These are phyloP conservation scores for Botryotinia calthae DNA, from an alignment of 2,329 filamentous ascomycete species.

Conservation along the genomic window DNA sequence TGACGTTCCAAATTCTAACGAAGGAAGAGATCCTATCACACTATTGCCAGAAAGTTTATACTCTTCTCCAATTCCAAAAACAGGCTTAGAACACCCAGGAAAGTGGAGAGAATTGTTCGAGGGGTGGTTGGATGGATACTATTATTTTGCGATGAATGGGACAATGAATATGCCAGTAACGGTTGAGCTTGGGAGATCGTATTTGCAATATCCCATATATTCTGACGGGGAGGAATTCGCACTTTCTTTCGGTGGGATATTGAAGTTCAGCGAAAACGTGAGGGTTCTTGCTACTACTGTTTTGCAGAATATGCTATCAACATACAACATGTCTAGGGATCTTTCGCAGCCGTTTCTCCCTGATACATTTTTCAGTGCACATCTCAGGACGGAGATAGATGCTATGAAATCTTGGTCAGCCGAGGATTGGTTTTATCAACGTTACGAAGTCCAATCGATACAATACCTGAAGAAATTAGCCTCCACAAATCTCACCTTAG, in stretches of 20 bases:
- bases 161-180: slow-evolving; percentile 21
- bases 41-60: slow-evolving; percentile 8
- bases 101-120: neutral
- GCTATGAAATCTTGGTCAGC: slow-evolving; percentile 27
- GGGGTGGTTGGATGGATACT: neutral
- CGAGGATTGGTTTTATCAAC: slow-evolving; percentile 24
- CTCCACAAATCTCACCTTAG: slow-evolving; percentile 33
- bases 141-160: neutral
- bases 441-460: slow-evolving; percentile 38
- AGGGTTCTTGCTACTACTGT: slow-evolving; percentile 30
- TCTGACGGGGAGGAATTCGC: slow-evolving; percentile 28
- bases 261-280: slow-evolving; percentile 30
- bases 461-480: slow-evolving; percentile 40
- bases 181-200: slow-evolving; percentile 28
- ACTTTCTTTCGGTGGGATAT: slow-evolving; percentile 29
- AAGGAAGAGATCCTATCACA: slow-evolving; percentile 5
- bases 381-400: slow-evolving; percentile 35
- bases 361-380: slow-evolving; percentile 28
- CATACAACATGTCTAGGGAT: slow-evolving; percentile 19
- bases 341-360: slow-evolving; percentile 20
- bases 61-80: neutral
- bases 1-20: slow-evolving; percentile 7
- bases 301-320: slow-evolving; percentile 23
- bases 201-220: slow-evolving; percentile 31
- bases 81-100: neutral